phyloP scores from a whole-genome alignment of 768 basidiomycete genomes.

The Mrakia frigida region DNA sequence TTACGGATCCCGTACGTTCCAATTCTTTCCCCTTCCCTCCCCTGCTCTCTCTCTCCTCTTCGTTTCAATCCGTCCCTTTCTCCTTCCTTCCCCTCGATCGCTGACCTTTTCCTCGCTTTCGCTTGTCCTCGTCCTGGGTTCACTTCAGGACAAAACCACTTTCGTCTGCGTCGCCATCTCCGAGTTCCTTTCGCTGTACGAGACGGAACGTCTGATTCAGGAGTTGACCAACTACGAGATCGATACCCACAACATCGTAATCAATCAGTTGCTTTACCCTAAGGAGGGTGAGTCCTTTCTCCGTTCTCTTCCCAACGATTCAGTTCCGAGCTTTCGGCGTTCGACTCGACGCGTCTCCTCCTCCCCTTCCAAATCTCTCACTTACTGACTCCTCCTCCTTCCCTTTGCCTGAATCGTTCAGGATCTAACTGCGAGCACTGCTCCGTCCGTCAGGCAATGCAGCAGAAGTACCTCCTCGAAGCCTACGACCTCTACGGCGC shows the following conservation, averaged over 20 bases:
- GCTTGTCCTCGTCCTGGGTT: neutral
- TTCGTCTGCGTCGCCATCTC: conserved; percentile 99
- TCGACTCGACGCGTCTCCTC: too few relatives aligned
- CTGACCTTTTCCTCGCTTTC: neutral
- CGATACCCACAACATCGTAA: conserved; percentile 97
- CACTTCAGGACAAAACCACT: conserved; percentile 83
- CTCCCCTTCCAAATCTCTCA: too few relatives aligned
- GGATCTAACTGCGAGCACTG: conserved; percentile 95
- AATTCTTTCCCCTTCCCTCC: too few relatives aligned
- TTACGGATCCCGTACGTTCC: conserved; percentile 70
- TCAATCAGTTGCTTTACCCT: conserved; percentile 94
- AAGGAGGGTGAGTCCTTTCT: conserved; percentile 69
- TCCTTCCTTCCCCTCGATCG: neutral
- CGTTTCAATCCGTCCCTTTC: neutral
- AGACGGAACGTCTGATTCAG: conserved; percentile 96
- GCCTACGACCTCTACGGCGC: conserved; percentile 96
- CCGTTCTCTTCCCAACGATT: too few relatives aligned
- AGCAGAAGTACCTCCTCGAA: conserved; percentile 93
- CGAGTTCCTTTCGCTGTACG: conserved; percentile 95
- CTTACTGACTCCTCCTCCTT: conserved; percentile 19
- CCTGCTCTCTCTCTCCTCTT: conserved; percentile 40
- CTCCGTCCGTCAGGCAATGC: conserved; percentile 89
- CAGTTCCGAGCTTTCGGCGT: too few relatives aligned
- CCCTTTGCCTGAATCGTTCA: conserved; percentile 40
- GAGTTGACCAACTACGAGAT: conserved; percentile 84